Evolutionary conservation across 2,329 filamentous ascomycete genomes (phyloP).

Genomic region (Setomelanomma holmii): DNA sequence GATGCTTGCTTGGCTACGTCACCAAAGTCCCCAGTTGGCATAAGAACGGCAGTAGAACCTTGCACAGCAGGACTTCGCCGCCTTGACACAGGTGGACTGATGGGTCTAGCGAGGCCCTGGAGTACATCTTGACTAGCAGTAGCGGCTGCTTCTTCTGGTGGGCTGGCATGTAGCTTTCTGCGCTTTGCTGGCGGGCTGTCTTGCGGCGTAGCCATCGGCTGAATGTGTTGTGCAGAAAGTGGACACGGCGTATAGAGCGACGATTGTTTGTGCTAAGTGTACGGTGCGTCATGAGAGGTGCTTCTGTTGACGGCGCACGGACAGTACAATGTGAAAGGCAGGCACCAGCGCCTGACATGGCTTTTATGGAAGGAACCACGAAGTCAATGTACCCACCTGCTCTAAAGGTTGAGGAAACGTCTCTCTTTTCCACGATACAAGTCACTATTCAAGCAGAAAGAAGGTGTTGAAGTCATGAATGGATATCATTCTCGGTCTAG

Average conservation of each 20-base stretch:
- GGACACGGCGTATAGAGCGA: neutral
- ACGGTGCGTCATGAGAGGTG: neutral
- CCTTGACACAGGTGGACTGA: slow-evolving; percentile 37
- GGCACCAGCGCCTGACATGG: neutral
- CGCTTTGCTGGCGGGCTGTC: slow-evolving; percentile 32
- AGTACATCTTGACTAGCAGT: slow-evolving; percentile 1
- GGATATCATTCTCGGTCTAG: slow-evolving; percentile 28
- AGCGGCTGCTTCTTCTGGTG: slow-evolving; percentile 4
- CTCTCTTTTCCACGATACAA: no score
- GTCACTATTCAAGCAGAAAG: neutral
- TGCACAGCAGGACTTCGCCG: slow-evolving; percentile 13
- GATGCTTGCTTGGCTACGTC: slow-evolving; percentile 17
- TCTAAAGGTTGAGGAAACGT: no score
- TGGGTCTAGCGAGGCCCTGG: slow-evolving; percentile 25
- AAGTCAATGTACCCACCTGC: no score
- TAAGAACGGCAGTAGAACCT: slow-evolving; percentile 1
- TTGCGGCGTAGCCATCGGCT: slow-evolving; percentile 16
- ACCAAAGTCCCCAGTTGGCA: slow-evolving; percentile 23
- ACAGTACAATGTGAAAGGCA: neutral
- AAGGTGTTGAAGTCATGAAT: slow-evolving; percentile 7
- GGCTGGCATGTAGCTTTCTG: slow-evolving; percentile 25
- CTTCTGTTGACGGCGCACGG: neutral
- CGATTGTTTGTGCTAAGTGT: neutral
- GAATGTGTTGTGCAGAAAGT: neutral
- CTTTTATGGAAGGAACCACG: no score